These are phyloP conservation scores for Sphenostylis stenocarpa DNA, from an alignment of 306 rosid genomes.

Conservation along the genomic window DNA sequence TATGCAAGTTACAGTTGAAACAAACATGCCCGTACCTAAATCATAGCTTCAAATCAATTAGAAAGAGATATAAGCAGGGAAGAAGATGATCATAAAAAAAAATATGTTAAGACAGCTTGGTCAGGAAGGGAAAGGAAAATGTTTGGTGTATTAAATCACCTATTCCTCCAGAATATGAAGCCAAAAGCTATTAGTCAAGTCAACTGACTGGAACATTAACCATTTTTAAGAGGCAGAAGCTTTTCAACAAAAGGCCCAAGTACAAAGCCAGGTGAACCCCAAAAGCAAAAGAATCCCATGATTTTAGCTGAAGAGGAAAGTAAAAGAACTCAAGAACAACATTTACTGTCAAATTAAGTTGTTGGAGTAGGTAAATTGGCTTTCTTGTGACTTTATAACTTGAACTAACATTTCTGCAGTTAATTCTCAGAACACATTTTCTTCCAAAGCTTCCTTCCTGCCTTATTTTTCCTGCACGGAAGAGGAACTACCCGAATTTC, in stretches of 20 bases:
- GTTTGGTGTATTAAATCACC: constrained; percentile 14
- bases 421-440: constrained; percentile 10
- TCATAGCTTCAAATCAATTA: constrained; percentile 21
- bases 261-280: not conserved
- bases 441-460: constrained; percentile 29
- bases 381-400: constrained; percentile 8
- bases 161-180: not conserved
- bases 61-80: constrained; percentile 27
- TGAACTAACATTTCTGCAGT: constrained; percentile 33
- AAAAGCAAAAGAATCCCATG: not conserved
- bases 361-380: constrained; percentile 29
- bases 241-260: not conserved
- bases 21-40: constrained; percentile 24
- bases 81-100: not conserved
- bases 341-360: constrained; percentile 27
- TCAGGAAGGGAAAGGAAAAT: not conserved
- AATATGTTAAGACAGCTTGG: not conserved
- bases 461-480: constrained; percentile 3
- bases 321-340: not conserved
- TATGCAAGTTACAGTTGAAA: constrained; percentile 29
- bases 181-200: not conserved
- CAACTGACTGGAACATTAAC: constrained; percentile 1
- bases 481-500: constrained; percentile 29
- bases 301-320: not conserved
- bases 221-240: not conserved